These are phyloP conservation scores for Exophiala sp. DNA, from an alignment of 2,329 filamentous ascomycete species.

Conservation along the genomic window DNA sequence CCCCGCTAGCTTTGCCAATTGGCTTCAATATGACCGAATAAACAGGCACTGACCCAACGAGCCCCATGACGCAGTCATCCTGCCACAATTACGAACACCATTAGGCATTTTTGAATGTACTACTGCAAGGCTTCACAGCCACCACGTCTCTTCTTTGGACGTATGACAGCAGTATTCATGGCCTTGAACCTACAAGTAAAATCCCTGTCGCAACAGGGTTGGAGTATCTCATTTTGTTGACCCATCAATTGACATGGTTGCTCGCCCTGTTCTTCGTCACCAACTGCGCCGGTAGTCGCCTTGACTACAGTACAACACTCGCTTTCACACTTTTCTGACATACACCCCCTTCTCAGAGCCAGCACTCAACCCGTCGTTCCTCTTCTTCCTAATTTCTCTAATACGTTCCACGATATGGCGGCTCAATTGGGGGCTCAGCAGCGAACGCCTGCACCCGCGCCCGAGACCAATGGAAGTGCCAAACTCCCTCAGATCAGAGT, in stretches of 20 bases:
- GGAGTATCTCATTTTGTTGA: neutral
- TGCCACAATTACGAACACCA: constrained; percentile 3
- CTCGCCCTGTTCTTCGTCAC: neutral
- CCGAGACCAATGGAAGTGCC: constrained; percentile 11
- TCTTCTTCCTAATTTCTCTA: neutral
- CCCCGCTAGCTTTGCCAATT: neutral
- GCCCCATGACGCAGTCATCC: constrained; percentile 16
- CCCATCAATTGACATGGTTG: neutral
- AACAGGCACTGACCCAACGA: neutral
- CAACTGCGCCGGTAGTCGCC: neutral
- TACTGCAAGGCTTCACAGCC: neutral
- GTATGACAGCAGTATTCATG: neutral
- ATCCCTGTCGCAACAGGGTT: neutral
- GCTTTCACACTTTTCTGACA: neutral
- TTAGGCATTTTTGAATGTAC: neutral
- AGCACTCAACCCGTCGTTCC: neutral
- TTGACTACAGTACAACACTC: neutral
- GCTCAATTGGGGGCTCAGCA: neutral
- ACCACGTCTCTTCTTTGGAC: neutral
- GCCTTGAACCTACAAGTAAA: neutral
- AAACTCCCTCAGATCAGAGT: constrained; percentile 11
- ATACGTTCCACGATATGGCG: neutral
- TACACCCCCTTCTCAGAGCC: neutral
- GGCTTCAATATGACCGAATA: neutral
- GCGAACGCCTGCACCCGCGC: neutral